Base-by-base conservation (phyloP, 2,329 filamentous ascomycete genomes). In the Dothistroma pini region DNA sequence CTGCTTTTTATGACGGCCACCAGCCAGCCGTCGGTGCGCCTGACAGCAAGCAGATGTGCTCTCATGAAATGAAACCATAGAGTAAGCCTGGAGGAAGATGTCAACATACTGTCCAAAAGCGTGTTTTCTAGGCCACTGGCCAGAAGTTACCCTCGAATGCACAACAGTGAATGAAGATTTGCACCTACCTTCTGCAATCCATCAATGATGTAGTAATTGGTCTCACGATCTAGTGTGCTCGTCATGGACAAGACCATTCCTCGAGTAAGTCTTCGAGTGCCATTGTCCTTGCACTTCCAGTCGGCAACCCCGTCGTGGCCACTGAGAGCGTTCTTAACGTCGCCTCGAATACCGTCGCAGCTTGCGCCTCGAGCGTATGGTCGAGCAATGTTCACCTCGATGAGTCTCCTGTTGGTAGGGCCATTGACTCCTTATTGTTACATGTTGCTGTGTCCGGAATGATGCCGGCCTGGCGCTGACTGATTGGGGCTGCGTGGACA, bases 281-380 rank as follows among this genome's bases (percentile, higher is more conserved):
- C 58, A 44, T 60, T 32, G 31, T 60, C 53, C 19, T 50, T 31
- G 31, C 58, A 60, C 22, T 47, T 55, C 25, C 21, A 52, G 14
- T 51, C 29, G n/a, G 8, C 48, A 21, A n/a, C n/a, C n/a, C 6
- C 16, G 44, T 22, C 31, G 21, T 25, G 19, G 35, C 14, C 35
- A 41, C 14, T 41, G 35, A 14, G 35, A 3, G 16, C 32, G 14
- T 56, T 48, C 4, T 29, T 25, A 3, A 55, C 11, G 29, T 32
- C 32, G 25, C 12, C 12, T 21, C 52, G 56, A 25, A 59, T 31
- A 25, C 16, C 16, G 14, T 48, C 34, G 32, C 58, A 60, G 41
- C 58, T 52, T 3, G 11, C n/a, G n/a, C 58, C 58, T 10, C 41
- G 16, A 29, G 25, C 21, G 53, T 44, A 60, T 3, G 58, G 58